Evolutionary conservation across 768 basidiomycete species (phyloP).

Genomic region (Lactifluus pinguis): DNA sequence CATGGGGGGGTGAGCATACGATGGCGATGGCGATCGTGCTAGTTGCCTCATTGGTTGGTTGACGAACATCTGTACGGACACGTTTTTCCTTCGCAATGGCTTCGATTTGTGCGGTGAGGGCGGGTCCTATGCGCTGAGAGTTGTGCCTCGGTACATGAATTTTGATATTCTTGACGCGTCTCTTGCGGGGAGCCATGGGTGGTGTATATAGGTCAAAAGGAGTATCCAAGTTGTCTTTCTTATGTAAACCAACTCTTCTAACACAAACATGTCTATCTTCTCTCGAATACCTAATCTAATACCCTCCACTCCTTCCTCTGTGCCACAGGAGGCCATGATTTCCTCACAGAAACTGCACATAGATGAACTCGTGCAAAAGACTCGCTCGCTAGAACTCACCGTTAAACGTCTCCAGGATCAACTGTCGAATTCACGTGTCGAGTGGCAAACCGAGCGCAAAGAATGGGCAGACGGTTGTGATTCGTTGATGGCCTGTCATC

Average conservation of each 20-base stretch:
- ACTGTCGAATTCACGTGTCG: slow-evolving; percentile 36
- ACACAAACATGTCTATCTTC: slow-evolving; percentile 2
- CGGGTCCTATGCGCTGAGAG: slow-evolving; percentile 59
- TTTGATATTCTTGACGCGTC: slow-evolving; percentile 47
- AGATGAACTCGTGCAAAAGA: slow-evolving; percentile 62
- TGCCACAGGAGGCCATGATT: slow-evolving; percentile 41
- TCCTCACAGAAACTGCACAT: slow-evolving; percentile 60
- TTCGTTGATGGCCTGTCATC: slow-evolving; percentile 51
- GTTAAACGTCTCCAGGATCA: slow-evolving; percentile 42
- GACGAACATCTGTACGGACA: slow-evolving; percentile 47
- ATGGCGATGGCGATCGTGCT: slow-evolving; percentile 49
- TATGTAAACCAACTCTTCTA: background rate
- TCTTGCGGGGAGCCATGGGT: slow-evolving; percentile 48
- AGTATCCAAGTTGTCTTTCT: background rate
- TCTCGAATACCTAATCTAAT: slow-evolving; percentile 16
- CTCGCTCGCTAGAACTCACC: slow-evolving; percentile 53
- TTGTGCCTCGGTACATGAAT: slow-evolving; percentile 67
- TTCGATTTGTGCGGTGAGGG: slow-evolving; percentile 52
- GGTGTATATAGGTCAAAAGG: background rate
- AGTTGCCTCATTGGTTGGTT: slow-evolving; percentile 48
- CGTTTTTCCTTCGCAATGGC: slow-evolving; percentile 41
- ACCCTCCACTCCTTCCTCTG: slow-evolving; percentile 20
- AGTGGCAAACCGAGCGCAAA: slow-evolving; percentile 44
- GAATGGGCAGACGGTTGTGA: slow-evolving; percentile 59
- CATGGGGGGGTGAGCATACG: slow-evolving; percentile 34